Base-by-base conservation (phyloP, 331 rosid genomes). In the Malus hybrid region DNA sequence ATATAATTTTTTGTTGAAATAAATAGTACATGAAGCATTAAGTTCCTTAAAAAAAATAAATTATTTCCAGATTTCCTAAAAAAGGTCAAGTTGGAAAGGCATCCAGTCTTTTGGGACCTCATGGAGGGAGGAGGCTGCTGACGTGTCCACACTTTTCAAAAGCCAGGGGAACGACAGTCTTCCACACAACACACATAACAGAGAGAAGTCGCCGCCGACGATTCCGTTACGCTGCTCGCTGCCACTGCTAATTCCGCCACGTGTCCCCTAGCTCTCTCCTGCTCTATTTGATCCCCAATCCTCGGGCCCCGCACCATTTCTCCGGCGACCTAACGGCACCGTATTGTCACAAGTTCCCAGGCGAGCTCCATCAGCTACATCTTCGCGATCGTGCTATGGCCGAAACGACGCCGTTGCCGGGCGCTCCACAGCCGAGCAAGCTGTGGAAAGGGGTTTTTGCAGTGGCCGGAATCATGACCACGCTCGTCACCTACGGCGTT, bases 401-500 rank as follows among this genome's bases (percentile, higher is more conserved):
- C 74, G 92, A 88, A 86, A 73, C 86, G 75, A 34, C 87, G 61
- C 67, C 83, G 15, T 33, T 33, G 44, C 52, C 73, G 27, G 63
- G 34, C 67, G 69, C 72, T 73, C 76, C 78, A 50, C 70, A 77
- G 69, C 87, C 85, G 14, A 73, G 44, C 71, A 90, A 72, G 83
- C 67, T 87, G 1, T 85, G 84, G 88, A 90, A 92, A 85, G 90
- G 87, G 13, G 42, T 79, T 28, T 90, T 90, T 68, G 93, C 97
- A 2, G 93, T 94, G 42, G 33, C 87, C 2, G 99, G 99, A 54
- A 94, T 94, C 88, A 92, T 94, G 97, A 66, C 85, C 71, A 94
- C 97, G 11, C 97, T 94, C 56, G 99, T 94, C 75, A 88, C 97
- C 77, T 94, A 94, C 75, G 99, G 99, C 50, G 76, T 94, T 77